These are phyloP conservation scores for Turnera subulata DNA, from an alignment of 345 rosid genomes.

Conservation along the genomic window DNA sequence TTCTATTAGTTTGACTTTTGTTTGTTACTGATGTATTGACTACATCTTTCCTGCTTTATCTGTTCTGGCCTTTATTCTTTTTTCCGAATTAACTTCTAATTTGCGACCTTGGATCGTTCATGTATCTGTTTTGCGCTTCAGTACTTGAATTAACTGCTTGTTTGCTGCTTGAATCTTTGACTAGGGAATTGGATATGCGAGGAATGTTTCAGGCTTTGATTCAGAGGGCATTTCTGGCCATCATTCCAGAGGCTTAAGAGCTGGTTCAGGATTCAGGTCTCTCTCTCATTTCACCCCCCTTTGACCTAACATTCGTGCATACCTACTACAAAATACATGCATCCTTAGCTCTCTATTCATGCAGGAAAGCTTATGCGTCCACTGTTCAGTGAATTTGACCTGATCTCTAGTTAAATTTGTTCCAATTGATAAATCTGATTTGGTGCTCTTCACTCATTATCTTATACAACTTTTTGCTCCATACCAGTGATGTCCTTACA, in stretches of 20 bases:
- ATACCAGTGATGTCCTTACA: constrained; percentile 17
- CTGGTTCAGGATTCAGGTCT: constrained; percentile 21
- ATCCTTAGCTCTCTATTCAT: background rate
- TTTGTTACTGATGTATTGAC: background rate
- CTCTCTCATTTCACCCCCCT: background rate
- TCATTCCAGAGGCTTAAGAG: constrained; percentile 12
- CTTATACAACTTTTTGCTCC: background rate
- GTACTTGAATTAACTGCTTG: constrained; percentile 18
- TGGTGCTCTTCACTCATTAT: too few species aligned
- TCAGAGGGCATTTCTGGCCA: constrained; percentile 22
- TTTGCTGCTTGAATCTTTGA: constrained; percentile 19
- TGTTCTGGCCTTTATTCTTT: background rate
- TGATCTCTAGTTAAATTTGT: background rate
- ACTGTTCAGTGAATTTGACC: background rate
- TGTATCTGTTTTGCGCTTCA: constrained; percentile 3
- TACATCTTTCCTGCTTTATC: background rate
- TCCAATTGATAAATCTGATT: background rate
- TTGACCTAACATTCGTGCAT: background rate
- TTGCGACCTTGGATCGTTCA: background rate
- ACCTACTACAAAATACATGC: background rate
- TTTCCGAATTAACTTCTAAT: background rate
- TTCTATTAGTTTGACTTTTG: too few species aligned
- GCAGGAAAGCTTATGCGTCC: too few species aligned
- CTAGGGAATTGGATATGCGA: constrained; percentile 15
- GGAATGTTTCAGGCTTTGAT: constrained; percentile 17